phyloP scores from a whole-genome alignment of 495 filamentous ascomycete species.

The Cercophora newfieldiana region DNA sequence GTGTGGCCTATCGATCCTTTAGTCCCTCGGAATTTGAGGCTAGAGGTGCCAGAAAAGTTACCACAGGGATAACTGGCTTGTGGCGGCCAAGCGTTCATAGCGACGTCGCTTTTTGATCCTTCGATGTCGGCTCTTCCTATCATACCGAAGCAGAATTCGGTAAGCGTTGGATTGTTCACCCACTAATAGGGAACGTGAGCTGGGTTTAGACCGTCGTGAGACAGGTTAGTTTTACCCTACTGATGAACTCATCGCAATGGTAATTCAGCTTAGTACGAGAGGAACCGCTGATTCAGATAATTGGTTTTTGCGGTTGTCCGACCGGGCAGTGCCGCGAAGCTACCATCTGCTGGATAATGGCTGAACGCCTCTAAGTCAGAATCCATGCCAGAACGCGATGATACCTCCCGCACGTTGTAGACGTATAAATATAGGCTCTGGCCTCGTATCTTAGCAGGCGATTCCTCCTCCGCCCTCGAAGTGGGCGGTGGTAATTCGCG shows the following conservation, averaged over 20 bases:
- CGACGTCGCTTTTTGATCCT: slow-evolving; percentile 51
- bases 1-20: slow-evolving; percentile 76
- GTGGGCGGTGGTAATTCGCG: slow-evolving; percentile 39
- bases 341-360: slow-evolving; percentile 67
- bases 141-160: slow-evolving; percentile 56
- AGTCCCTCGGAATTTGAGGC: slow-evolving; percentile 74
- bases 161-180: slow-evolving; percentile 60
- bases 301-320: slow-evolving; percentile 71
- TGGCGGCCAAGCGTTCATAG: slow-evolving; percentile 49
- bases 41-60: slow-evolving; percentile 79
- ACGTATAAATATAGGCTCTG: slow-evolving; percentile 65
- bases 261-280: slow-evolving; percentile 73
- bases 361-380: slow-evolving; percentile 72
- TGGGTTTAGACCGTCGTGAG: slow-evolving; percentile 58
- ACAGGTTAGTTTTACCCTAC: slow-evolving; percentile 54
- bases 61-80: slow-evolving; percentile 67
- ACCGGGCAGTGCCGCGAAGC: slow-evolving; percentile 62
- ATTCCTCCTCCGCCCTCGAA: slow-evolving; percentile 32
- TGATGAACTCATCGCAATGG: slow-evolving; percentile 59
- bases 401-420: slow-evolving; percentile 63
- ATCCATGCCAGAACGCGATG: slow-evolving; percentile 63
- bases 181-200: slow-evolving; percentile 52
- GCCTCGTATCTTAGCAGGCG: slow-evolving; percentile 53
- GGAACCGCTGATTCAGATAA: slow-evolving; percentile 70
- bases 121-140: slow-evolving; percentile 59